phyloP scores from a whole-genome alignment of 768 basidiomycete species.

The Trametes cinnabarina region DNA sequence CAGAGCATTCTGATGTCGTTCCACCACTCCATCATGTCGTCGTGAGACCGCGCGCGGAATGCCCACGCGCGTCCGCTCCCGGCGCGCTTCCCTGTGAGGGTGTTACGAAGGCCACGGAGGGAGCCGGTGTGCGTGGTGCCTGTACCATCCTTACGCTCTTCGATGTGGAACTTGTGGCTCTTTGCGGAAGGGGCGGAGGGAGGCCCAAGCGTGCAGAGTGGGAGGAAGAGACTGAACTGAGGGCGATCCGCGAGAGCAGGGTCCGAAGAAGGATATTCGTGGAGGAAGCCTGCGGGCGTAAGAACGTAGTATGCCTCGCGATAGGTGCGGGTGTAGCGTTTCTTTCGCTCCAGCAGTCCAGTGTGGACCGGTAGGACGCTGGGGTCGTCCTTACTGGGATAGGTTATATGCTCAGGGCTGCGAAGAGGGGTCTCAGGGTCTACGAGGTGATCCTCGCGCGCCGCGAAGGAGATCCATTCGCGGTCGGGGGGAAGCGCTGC shows the following conservation, averaged over 20 bases:
- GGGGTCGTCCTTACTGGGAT: conserved; percentile 90
- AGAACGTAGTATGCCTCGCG: conserved; percentile 88
- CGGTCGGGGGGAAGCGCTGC: conserved; percentile 76
- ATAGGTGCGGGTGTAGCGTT: conserved; percentile 86
- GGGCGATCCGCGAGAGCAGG: conserved; percentile 59
- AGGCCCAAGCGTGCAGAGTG: conserved; percentile 93
- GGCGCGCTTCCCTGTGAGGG: conserved; percentile 31
- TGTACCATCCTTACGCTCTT: conserved; percentile 80
- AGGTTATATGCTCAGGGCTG: conserved; percentile 71
- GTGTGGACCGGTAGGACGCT: conserved; percentile 82
- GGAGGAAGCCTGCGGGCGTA: conserved; percentile 93
- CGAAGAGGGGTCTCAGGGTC: conserved; percentile 95
- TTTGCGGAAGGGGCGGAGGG: conserved; percentile 65
- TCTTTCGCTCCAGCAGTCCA: conserved; percentile 92
- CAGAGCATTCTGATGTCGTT: conserved; percentile 94
- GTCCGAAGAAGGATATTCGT: conserved; percentile 84
- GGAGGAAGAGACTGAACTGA: conserved; percentile 85
- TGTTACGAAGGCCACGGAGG: conserved; percentile 34
- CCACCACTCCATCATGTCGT: conserved; percentile 99
- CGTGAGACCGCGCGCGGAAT: conserved; percentile 84
- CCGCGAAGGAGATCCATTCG: conserved; percentile 96
- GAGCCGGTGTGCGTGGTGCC: conserved; percentile 64
- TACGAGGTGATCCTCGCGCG: conserved; percentile 89
- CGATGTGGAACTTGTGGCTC: conserved; percentile 96
- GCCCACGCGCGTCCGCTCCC: conserved; percentile 72